Conservation (phyloP, 1,284 basidiomycete genomes). For the Pseudozyma flocculosa region DNA sequence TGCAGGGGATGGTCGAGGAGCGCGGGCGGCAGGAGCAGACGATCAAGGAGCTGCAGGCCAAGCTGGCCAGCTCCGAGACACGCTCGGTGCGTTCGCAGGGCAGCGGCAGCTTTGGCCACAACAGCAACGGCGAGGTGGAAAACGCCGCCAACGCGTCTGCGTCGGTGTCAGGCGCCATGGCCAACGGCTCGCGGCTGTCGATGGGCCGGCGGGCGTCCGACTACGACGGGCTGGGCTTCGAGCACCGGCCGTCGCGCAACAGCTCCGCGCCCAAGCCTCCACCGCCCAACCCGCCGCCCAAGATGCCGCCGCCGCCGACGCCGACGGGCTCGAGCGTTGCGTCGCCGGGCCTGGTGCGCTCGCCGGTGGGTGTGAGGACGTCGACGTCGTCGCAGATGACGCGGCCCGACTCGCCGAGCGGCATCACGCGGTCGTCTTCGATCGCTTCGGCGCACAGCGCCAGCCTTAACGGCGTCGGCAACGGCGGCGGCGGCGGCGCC, state of each 20-base stretch:
- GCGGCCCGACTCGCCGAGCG: constrained; percentile 38
- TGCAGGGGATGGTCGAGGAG: constrained; percentile 72
- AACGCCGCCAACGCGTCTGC: constrained; percentile 7
- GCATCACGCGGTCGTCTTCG: constrained; percentile 45
- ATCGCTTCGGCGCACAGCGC: constrained; percentile 35
- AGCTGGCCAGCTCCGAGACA: constrained; percentile 41
- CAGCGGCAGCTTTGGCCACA: constrained; percentile 24
- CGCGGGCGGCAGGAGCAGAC: constrained; percentile 62
- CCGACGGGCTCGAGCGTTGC: constrained; percentile 9
- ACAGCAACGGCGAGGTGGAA: constrained; percentile 24
- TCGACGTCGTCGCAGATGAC: constrained; percentile 41
- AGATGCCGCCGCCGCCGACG: constrained; percentile 72
- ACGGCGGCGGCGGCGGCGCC: neutral
- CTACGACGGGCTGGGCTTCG: neutral
- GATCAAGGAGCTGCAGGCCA: constrained; percentile 35
- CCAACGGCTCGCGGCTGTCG: constrained; percentile 26
- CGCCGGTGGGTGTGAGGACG: constrained; percentile 24
- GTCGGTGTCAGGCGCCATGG: neutral
- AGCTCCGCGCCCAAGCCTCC: constrained; percentile 68
- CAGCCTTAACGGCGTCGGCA: constrained; percentile 13
- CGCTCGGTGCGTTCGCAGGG: constrained; percentile 32
- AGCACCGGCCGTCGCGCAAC: constrained; percentile 3
- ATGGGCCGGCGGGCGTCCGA: constrained; percentile 5
- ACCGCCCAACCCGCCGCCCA: constrained; percentile 82
- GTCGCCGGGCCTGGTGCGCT: constrained; percentile 4